A percentile compares a stretch with the other conserved stretches of the same genome.
phyloP scores from a whole-genome alignment of 106 monocot species.

The Phalaenopsis equestris region DNA sequence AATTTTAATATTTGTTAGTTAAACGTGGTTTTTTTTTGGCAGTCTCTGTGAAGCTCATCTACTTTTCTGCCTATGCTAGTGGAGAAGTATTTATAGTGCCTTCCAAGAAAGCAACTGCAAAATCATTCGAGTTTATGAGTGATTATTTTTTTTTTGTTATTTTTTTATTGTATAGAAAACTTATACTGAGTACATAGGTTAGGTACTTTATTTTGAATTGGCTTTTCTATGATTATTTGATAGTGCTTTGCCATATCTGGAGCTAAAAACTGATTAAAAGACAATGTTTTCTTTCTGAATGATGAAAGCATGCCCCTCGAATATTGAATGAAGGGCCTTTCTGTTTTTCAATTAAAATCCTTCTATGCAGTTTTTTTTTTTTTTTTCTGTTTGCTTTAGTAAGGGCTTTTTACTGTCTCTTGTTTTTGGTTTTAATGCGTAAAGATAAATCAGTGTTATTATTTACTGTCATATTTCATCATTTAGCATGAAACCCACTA shows the following conservation, averaged over 20 bases:
- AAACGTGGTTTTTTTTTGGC: background rate
- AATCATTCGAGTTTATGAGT: background rate
- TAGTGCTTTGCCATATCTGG: background rate
- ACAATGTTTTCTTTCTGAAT: background rate
- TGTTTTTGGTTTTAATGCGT: background rate
- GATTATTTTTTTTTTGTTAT: background rate
- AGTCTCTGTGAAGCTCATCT: background rate
- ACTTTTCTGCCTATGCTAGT: background rate
- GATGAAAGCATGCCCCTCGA: background rate
- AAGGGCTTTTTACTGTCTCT: background rate
- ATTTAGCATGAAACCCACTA: background rate
- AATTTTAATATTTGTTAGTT: background rate
- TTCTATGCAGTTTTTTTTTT: background rate
- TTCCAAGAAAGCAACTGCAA: background rate
- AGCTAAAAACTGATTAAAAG: constrained; percentile 1
- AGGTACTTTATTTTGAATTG: background rate
- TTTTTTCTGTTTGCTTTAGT: background rate
- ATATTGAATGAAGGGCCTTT: background rate
- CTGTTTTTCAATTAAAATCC: background rate
- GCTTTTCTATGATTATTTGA: background rate
- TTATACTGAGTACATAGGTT: background rate
- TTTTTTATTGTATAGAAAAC: background rate
- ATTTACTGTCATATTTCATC: background rate
- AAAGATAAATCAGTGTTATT: background rate
- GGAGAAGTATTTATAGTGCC: background rate